Conservation (phyloP, 2,329 filamentous ascomycete species). For the Curvularia verruculosa region DNA sequence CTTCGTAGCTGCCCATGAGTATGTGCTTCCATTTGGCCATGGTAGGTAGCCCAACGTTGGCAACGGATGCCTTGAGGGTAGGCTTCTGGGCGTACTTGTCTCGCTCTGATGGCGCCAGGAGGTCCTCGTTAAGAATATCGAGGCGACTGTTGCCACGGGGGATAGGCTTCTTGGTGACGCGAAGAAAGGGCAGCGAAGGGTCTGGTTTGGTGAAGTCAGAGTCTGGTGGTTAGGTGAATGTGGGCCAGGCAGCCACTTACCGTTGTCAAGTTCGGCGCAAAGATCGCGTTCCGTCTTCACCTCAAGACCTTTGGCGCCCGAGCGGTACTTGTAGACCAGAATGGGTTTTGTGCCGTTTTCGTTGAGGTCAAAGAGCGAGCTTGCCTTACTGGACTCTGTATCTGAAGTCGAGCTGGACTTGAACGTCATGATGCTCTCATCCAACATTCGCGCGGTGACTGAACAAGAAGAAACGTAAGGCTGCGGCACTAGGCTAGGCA, state of each 20-base stretch:
- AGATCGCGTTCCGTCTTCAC: constrained; percentile 54
- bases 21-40: constrained; percentile 55
- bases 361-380: constrained; percentile 53
- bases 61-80: constrained; percentile 55
- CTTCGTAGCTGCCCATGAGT: constrained; percentile 53
- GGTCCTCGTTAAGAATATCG: constrained; percentile 55
- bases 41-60: constrained; percentile 55
- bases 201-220: constrained; percentile 43
- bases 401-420: constrained; percentile 52
- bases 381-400: constrained; percentile 45
- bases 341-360: constrained; percentile 52
- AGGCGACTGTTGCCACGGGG: constrained; percentile 54
- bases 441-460: constrained; percentile 16
- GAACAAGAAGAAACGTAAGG: constrained; percentile 29
- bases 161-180: constrained; percentile 55
- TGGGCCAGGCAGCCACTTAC: constrained; percentile 31
- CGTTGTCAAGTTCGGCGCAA: constrained; percentile 47
- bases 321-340: constrained; percentile 55
- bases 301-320: constrained; percentile 47
- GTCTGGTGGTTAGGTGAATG: constrained; percentile 12
- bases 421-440: constrained; percentile 50
- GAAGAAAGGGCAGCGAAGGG: constrained; percentile 48
- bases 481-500: constrained; percentile 15
- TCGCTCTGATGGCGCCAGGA: constrained; percentile 45
- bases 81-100: constrained; percentile 52